Evolutionary conservation across 495 filamentous ascomycete genomes (phyloP), one percentile per base, ranked within the genome.

Genomic region (Aspergillus diversus): DNA sequence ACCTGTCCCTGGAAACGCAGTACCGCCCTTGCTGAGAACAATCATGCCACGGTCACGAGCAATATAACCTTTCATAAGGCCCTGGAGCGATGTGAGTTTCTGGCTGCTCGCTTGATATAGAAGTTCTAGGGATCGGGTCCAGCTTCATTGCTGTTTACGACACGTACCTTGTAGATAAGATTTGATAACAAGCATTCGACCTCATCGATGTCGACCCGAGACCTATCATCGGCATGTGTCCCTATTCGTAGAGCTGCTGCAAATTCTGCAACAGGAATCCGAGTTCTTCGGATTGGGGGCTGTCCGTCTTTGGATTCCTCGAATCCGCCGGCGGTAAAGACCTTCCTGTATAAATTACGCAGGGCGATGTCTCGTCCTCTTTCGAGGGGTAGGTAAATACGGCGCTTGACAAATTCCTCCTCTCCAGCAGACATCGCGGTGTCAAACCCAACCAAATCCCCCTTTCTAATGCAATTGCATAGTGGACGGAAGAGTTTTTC

Each of bases 1-100:
- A 12, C 90, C 90, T 6, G 95, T 99, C n/a, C 94, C 95, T 1
- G 95, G 95, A 72, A 99, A 99, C 5, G 94, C 93, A 37, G 69
- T 68, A 48, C 91, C 91, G 27, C 79, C 86, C 73, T 96, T 97
- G 74, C 91, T 97, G 60, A 99, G 78, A 34, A 99, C 95, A 17
- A 98, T 89, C 55, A 89, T 91, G 59, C 90, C 90, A 51, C 88
- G 87, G 56, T 96, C 93, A 60, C 93, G 91, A 33, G 92, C 86
- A 63, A 99, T 98, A 77, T 99, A 99, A 57, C 95, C 95, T 78
- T 97, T 99, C 89, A 98, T 96, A 13, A 95, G 82, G 58, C 90
- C 89, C 92, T 99, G 47, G 7, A 46, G 33, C 32, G 7, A 11
- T n/a, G 51, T 53, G 21, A 57, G 52, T 47, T 31, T 50, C 33